Evolutionary conservation across 2,329 filamentous ascomycete genomes (phyloP).

Genomic region (Colletotrichum orbiculare): DNA sequence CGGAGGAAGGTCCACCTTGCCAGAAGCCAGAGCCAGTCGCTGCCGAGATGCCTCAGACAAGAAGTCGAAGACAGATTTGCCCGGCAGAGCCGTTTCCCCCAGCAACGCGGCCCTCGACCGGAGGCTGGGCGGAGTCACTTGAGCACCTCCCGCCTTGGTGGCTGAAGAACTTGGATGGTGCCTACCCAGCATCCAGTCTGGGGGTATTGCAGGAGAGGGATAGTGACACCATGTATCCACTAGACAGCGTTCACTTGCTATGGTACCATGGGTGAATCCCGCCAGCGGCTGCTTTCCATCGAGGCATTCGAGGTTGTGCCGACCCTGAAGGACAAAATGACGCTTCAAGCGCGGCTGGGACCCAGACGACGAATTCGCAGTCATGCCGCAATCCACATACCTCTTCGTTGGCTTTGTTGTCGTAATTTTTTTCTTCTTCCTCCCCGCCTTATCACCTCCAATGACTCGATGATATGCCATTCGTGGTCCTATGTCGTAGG

Average conservation of each 20-base stretch:
- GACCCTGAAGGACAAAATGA: constrained; percentile 75
- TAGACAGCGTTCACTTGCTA: constrained; percentile 58
- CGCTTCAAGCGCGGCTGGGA: constrained; percentile 62
- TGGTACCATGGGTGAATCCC: constrained; percentile 79
- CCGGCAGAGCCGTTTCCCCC: constrained; percentile 81
- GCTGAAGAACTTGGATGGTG: not conserved
- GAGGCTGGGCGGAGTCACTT: constrained; percentile 79
- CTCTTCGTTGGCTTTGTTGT: constrained; percentile 38
- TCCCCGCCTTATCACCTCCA: constrained; percentile 77
- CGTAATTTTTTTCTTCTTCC: constrained; percentile 66
- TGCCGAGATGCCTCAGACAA: constrained; percentile 82
- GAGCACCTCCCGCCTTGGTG: constrained; percentile 77
- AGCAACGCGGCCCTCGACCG: constrained; percentile 77
- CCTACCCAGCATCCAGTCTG: constrained; percentile 76
- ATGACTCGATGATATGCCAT: constrained; percentile 88
- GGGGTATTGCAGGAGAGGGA: constrained; percentile 74
- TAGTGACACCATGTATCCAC: constrained; percentile 55
- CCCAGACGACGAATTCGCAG: constrained; percentile 72
- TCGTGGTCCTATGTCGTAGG: constrained; percentile 89
- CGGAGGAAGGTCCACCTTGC: constrained; percentile 79
- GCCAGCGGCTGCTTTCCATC: constrained; percentile 84
- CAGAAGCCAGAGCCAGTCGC: constrained; percentile 79
- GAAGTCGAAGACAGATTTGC: constrained; percentile 96
- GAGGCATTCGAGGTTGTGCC: constrained; percentile 65
- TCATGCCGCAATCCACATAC: constrained; percentile 44